These are phyloP conservation scores for Phaeosphaeriaceae sp. DNA, from an alignment of 2,329 filamentous ascomycete genomes.

Conservation along the genomic window DNA sequence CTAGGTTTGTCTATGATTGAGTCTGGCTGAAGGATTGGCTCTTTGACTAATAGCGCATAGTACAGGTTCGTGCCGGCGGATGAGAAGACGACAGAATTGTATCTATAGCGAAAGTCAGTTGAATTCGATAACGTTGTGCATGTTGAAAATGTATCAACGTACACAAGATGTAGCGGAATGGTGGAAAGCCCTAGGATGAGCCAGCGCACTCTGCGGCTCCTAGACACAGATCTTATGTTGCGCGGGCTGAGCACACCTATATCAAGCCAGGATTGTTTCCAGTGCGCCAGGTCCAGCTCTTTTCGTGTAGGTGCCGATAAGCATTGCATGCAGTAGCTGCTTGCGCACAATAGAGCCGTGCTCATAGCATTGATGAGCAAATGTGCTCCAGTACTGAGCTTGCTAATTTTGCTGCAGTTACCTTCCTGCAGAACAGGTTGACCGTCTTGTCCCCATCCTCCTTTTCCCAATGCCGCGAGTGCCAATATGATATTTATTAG, in stretches of 20 bases:
- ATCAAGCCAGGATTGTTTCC: constrained; percentile 13
- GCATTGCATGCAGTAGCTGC: constrained; percentile 63
- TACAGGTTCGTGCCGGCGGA: neutral
- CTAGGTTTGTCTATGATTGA: no score
- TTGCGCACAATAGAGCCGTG: constrained; percentile 55
- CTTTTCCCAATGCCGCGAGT: neutral
- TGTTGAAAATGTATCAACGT: constrained; percentile 4
- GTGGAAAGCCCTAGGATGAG: constrained; percentile 13
- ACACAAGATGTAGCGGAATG: constrained; percentile 22
- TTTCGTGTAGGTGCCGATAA: constrained; percentile 57
- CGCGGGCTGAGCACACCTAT: constrained; percentile 24
- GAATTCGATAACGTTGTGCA: no score
- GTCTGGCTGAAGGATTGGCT: neutral
- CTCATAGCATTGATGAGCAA: constrained; percentile 58
- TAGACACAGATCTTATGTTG: constrained; percentile 18
- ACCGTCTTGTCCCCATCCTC: neutral
- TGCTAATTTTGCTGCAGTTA: constrained; percentile 1
- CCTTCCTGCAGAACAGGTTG: neutral
- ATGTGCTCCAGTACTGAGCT: constrained; percentile 42
- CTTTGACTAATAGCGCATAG: neutral
- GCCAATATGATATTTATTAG: neutral
- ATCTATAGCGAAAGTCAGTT: no score
- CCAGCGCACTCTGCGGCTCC: constrained; percentile 13
- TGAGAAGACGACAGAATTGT: neutral
- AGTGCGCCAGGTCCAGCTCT: constrained; percentile 59